phyloP scores from a whole-genome alignment of 495 filamentous ascomycete genomes.

The Oleoguttula mirabilis region DNA sequence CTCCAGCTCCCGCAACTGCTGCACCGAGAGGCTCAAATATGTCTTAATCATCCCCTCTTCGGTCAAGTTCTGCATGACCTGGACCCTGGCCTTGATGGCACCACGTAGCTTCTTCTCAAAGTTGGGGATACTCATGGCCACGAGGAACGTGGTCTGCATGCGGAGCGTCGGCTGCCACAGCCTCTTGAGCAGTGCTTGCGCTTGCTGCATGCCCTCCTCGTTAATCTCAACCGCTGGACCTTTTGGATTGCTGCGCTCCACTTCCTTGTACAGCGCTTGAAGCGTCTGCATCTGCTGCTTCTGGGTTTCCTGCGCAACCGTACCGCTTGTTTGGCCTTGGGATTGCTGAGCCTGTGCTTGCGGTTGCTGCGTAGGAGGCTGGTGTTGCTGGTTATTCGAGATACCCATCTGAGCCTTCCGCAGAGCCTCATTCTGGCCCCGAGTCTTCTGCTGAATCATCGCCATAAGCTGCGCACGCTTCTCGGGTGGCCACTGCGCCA shows the following conservation, averaged over 20 bases:
- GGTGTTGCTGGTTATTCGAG: conserved; percentile 7
- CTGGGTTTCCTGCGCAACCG: conserved; percentile 3
- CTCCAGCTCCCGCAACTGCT: conserved; percentile 41
- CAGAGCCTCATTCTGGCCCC: conserved; percentile 13
- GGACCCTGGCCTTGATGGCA: conserved; percentile 7
- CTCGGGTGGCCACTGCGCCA: conserved; percentile 29
- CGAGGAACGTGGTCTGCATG: conserved; percentile 1
- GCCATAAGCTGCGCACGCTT: conserved; percentile 24
- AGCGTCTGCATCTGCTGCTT: background rate
- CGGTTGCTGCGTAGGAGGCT: background rate
- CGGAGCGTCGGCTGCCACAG: background rate
- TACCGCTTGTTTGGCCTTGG: background rate
- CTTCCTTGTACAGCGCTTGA: conserved; percentile 1
- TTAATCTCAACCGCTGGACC: conserved; percentile 11
- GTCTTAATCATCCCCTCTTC: conserved; percentile 41
- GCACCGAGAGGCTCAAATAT: conserved; percentile 43
- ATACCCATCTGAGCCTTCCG: conserved; percentile 21
- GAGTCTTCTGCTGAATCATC: conserved; percentile 34
- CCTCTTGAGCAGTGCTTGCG: background rate
- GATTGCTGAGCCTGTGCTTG: background rate
- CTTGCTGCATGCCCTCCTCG: background rate
- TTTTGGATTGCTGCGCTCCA: conserved; percentile 8
- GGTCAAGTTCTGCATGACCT: conserved; percentile 45
- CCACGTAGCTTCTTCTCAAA: conserved; percentile 1
- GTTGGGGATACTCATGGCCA: background rate